Evolutionary conservation across 805 yeast species (phyloP).

Genomic region (Metschnikowia lachancei): DNA sequence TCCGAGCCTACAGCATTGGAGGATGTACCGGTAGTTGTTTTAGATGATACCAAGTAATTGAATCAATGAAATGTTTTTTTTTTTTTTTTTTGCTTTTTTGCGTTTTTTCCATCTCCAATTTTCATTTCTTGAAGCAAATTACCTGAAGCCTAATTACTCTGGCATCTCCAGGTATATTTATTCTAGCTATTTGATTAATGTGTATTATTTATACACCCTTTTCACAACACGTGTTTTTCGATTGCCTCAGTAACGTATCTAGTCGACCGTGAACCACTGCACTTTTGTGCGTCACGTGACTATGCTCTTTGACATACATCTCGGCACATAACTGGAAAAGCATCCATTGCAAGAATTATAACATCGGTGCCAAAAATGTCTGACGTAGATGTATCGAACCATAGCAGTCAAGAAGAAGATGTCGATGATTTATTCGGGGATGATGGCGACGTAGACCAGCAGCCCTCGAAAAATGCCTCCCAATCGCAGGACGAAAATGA

Average conservation of each 20-base stretch:
- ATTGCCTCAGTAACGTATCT: too few relatives aligned
- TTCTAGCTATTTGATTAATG: too few relatives aligned
- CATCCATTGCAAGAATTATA: background rate
- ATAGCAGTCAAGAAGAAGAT: conserved; percentile 21
- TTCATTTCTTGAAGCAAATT: too few relatives aligned
- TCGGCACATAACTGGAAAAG: background rate
- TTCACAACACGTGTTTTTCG: too few relatives aligned
- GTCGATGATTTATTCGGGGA: conserved; percentile 40
- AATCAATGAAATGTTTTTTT: background rate
- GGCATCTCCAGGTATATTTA: too few relatives aligned
- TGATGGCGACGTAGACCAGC: conserved; percentile 23
- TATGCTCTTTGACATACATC: background rate
- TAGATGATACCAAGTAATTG: conserved; percentile 5
- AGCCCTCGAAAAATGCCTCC: conserved; percentile 2
- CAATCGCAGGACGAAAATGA: conserved; percentile 24
- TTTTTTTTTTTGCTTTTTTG: background rate
- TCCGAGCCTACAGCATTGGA: conserved; percentile 4
- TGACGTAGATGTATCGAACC: conserved; percentile 23
- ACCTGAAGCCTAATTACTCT: too few relatives aligned
- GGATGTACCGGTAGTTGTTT: conserved; percentile 9
- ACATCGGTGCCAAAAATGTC: conserved; percentile 21
- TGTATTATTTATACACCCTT: too few relatives aligned
- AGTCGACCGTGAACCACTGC: too few relatives aligned
- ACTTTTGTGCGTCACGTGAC: conserved; percentile 12
- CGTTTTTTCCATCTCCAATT: too few relatives aligned